Conservation (phyloP, 2,329 filamentous ascomycete species). For the Aspergillus ibericus region DNA sequence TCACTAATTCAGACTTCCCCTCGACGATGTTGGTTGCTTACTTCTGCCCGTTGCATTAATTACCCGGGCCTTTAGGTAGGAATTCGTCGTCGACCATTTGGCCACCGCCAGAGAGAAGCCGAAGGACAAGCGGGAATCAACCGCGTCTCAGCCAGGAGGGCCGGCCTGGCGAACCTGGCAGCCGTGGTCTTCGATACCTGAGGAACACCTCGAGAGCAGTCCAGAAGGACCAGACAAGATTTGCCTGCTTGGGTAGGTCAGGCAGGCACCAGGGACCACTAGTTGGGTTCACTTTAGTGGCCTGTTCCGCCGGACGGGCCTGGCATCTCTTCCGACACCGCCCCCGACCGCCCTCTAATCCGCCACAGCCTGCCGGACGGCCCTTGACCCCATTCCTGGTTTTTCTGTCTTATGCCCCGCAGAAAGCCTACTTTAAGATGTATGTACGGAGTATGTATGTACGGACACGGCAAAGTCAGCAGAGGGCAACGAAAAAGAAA, state of each 20-base stretch:
- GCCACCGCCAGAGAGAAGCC: not conserved
- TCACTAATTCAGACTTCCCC: not conserved
- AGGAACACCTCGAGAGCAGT: not conserved
- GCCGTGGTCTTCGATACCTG: not conserved
- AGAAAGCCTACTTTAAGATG: not conserved
- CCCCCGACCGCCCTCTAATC: not conserved
- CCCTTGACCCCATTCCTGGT: not conserved
- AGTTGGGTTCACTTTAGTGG: slow-evolving; percentile 4
- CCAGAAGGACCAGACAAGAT: not conserved
- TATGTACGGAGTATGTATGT: not conserved
- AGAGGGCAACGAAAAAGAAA: not conserved
- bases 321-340: not conserved
- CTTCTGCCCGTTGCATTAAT: not conserved
- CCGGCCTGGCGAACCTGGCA: no score
- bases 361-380: not conserved
- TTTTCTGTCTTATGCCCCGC: not conserved
- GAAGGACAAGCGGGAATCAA: not conserved
- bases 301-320: not conserved
- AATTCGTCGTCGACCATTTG: not conserved
- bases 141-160: no score
- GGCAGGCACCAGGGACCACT: not conserved
- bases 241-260: not conserved
- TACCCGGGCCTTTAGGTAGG: no score
- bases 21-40: not conserved
- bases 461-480: not conserved